Percentiles rank a stretch among this genome's conserved stretches.
These are phyloP conservation scores for Euphorbia peplus DNA, from an alignment of 345 rosid genomes.

Conservation along the genomic window DNA sequence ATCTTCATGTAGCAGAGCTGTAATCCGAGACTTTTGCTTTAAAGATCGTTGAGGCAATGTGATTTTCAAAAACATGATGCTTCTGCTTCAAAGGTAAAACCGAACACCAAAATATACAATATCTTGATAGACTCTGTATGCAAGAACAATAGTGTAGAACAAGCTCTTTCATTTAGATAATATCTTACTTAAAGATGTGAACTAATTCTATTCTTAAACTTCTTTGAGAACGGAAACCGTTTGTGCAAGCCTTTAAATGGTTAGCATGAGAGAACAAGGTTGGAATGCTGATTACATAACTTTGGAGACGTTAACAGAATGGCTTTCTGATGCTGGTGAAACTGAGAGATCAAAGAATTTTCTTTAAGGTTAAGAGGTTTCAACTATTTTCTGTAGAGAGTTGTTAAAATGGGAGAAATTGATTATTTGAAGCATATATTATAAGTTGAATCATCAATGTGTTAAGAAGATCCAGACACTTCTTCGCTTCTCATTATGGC, in stretches of 20 bases:
- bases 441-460: constrained; percentile 8
- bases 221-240: constrained; percentile 44
- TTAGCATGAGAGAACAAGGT: constrained; percentile 54
- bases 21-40: constrained; percentile 62
- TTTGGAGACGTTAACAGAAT: constrained; percentile 61
- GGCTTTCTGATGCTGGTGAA: constrained; percentile 63
- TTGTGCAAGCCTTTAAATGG: constrained; percentile 56
- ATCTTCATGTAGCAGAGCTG: constrained; percentile 55
- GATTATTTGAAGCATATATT: constrained; percentile 3
- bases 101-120: constrained; percentile 67
- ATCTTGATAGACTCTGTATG: constrained; percentile 58
- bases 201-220: constrained; percentile 67
- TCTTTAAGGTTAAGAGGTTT: constrained; percentile 42
- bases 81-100: constrained; percentile 39
- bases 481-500: not conserved
- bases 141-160: constrained; percentile 40
- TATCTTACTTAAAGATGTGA: constrained; percentile 56
- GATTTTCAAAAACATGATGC: constrained; percentile 45
- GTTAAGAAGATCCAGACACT: not conserved
- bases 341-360: constrained; percentile 45
- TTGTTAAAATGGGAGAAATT: constrained; percentile 4
- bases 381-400: constrained; percentile 22
- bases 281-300: constrained; percentile 70
- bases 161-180: constrained; percentile 53
- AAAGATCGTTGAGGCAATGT: constrained; percentile 58